Evolutionary conservation across 1,284 basidiomycete genomes (phyloP).

Genomic region (Moniliophthora roreri): DNA sequence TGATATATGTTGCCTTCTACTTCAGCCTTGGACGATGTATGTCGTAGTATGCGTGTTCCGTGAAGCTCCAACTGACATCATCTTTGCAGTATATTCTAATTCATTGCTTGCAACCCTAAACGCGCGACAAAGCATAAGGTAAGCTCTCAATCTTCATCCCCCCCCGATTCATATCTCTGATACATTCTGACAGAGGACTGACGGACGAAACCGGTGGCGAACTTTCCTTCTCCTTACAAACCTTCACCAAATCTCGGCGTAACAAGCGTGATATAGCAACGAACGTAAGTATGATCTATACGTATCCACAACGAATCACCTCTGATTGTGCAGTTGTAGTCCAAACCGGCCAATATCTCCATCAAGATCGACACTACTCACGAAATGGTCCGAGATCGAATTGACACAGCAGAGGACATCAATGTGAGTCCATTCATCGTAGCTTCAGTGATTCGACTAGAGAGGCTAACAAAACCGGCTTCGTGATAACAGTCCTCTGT

Average conservation of each 20-base stretch:
- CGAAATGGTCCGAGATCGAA: conserved; percentile 35
- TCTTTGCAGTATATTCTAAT: conserved; percentile 49
- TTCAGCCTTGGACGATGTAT: conserved; percentile 53
- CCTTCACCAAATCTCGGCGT: conserved; percentile 35
- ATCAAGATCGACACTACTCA: conserved; percentile 56
- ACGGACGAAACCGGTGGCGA: conserved; percentile 42
- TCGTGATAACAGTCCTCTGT: conserved; percentile 9
- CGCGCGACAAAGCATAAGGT: conserved; percentile 35
- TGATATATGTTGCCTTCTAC: conserved; percentile 59
- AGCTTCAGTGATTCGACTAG: background rate
- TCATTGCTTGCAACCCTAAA: conserved; percentile 57
- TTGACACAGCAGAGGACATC: conserved; percentile 4
- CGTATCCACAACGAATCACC: background rate
- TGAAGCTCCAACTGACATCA: background rate
- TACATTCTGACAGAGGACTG: conserved; percentile 32
- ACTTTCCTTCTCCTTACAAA: conserved; percentile 46
- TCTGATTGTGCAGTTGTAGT: conserved; percentile 1
- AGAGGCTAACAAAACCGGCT: background rate
- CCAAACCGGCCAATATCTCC: conserved; percentile 44
- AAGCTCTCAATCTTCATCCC: background rate
- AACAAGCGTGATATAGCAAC: conserved; percentile 12
- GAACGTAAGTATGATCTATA: conserved; percentile 9
- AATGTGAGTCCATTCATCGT: conserved; percentile 10
- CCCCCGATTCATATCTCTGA: background rate
- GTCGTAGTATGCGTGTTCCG: conserved; percentile 17